These are phyloP conservation scores for Penicillium malachiteum DNA, from an alignment of 495 filamentous ascomycete species.

Conservation along the genomic window DNA sequence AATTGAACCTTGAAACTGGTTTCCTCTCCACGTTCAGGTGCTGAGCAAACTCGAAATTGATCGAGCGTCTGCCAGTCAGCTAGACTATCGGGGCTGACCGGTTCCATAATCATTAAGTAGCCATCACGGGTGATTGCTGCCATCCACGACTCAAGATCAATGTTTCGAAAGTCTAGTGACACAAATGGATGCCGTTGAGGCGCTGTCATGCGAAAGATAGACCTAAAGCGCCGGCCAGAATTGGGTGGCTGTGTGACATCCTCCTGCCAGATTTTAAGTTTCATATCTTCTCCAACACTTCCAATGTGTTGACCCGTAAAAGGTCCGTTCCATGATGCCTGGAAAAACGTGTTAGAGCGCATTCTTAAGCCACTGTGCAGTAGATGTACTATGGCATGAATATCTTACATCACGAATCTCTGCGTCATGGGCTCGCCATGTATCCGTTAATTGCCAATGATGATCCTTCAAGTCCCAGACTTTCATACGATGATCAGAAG, in stretches of 20 bases:
- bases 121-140: constrained; percentile 81
- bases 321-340: constrained; percentile 80
- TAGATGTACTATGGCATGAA: not conserved
- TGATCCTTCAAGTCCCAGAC: constrained; percentile 84
- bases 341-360: constrained; percentile 9
- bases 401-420: constrained; percentile 80
- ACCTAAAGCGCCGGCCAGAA: constrained; percentile 74
- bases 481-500: constrained; percentile 89
- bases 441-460: constrained; percentile 77
- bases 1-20: constrained; percentile 81
- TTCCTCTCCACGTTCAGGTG: constrained; percentile 72
- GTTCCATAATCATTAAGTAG: constrained; percentile 76
- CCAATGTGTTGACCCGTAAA: constrained; percentile 62
- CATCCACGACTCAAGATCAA: constrained; percentile 73
- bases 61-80: constrained; percentile 73
- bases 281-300: constrained; percentile 79
- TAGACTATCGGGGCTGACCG: constrained; percentile 79
- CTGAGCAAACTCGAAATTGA: constrained; percentile 60
- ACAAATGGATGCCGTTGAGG: constrained; percentile 63
- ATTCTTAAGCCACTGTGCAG: not conserved
- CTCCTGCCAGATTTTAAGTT: constrained; percentile 87
- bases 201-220: constrained; percentile 56
- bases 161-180: constrained; percentile 77
- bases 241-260: constrained; percentile 70
- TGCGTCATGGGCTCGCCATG: constrained; percentile 86